phyloP scores from a whole-genome alignment of 1,284 basidiomycete species.

The Filobasidium uniguttulatum region DNA sequence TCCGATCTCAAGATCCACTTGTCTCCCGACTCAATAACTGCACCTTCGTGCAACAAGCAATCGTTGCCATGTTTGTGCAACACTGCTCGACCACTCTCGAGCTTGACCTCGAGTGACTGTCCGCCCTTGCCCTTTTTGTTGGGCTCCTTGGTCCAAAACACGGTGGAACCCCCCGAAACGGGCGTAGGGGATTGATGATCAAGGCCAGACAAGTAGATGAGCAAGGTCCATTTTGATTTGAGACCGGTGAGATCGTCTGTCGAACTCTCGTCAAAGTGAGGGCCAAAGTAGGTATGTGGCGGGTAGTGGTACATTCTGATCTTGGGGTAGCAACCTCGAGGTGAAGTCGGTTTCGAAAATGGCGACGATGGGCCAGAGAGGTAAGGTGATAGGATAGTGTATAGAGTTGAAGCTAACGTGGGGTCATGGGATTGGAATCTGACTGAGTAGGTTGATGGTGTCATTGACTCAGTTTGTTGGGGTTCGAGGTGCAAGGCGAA shows the following conservation, averaged over 20 bases:
- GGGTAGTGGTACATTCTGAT: slow-evolving; percentile 34
- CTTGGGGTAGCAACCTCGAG: slow-evolving; percentile 30
- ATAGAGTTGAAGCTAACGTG: slow-evolving; percentile 48
- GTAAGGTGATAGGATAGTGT: slow-evolving; percentile 45
- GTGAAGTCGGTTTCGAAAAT: slow-evolving; percentile 4
- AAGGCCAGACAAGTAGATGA: slow-evolving; percentile 58
- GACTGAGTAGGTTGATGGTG: slow-evolving; percentile 6
- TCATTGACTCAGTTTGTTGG: not conserved
- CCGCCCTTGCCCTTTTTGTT: slow-evolving; percentile 38
- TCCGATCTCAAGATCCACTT: slow-evolving; percentile 68
- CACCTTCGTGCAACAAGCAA: slow-evolving; percentile 65
- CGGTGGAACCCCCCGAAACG: slow-evolving; percentile 61
- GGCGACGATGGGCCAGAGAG: slow-evolving; percentile 28
- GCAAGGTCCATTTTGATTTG: slow-evolving; percentile 59
- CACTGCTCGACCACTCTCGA: slow-evolving; percentile 54
- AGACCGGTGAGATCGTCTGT: slow-evolving; percentile 14
- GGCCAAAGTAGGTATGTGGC: slow-evolving; percentile 23
- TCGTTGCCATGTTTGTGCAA: slow-evolving; percentile 66
- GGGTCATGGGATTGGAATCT: slow-evolving; percentile 35
- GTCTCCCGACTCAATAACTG: slow-evolving; percentile 48
- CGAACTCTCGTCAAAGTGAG: slow-evolving; percentile 22
- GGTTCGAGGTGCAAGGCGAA: not conserved
- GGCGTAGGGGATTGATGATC: too few species aligned
- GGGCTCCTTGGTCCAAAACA: slow-evolving; percentile 50
- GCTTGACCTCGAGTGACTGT: slow-evolving; percentile 46